Percentiles rank a stretch among this genome's conserved stretches.
Conservation (phyloP, 192 early-diverging fungal genomes). For the Cladochytrium replicatum region DNA sequence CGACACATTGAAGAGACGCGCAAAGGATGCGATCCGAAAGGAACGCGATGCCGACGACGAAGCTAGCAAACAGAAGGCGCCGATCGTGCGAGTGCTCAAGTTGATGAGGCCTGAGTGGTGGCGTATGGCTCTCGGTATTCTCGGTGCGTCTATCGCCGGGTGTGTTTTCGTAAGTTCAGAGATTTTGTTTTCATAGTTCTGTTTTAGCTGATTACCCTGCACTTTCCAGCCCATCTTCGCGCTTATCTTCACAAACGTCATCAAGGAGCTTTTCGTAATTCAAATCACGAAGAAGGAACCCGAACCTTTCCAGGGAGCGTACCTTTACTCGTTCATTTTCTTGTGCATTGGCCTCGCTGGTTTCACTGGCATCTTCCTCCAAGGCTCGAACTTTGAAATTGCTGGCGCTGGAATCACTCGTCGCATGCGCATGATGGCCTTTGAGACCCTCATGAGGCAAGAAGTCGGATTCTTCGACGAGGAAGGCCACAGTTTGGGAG, state of each 20-base stretch:
- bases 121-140: conserved; percentile 41
- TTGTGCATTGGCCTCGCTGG: conserved; percentile 49
- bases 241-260: conserved; percentile 33
- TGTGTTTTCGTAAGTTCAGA: conserved; percentile 16
- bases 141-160: conserved; percentile 60
- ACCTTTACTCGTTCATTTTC: conserved; percentile 50
- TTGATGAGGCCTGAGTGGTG: conserved; percentile 30
- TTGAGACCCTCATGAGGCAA: conserved; percentile 69
- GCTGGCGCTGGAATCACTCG: conserved; percentile 64
- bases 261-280: conserved; percentile 19
- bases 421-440: conserved; percentile 49
- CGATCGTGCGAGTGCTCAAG: conserved; percentile 19
- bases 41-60: conserved; percentile 12
- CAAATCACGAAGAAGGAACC: conserved; percentile 1
- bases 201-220: conserved; percentile 6
- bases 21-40: neutral
- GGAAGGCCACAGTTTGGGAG: conserved; percentile 41
- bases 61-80: conserved; percentile 11
- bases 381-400: conserved; percentile 50
- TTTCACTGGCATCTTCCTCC: conserved; percentile 42
- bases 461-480: conserved; percentile 82
- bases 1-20: neutral
- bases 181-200: too few relatives aligned
- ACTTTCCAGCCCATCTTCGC: conserved; percentile 72
- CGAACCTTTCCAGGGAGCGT: conserved; percentile 27